Base-by-base conservation (phyloP, 371 early-diverging fungal species). In the Mucor ambiguus region DNA sequence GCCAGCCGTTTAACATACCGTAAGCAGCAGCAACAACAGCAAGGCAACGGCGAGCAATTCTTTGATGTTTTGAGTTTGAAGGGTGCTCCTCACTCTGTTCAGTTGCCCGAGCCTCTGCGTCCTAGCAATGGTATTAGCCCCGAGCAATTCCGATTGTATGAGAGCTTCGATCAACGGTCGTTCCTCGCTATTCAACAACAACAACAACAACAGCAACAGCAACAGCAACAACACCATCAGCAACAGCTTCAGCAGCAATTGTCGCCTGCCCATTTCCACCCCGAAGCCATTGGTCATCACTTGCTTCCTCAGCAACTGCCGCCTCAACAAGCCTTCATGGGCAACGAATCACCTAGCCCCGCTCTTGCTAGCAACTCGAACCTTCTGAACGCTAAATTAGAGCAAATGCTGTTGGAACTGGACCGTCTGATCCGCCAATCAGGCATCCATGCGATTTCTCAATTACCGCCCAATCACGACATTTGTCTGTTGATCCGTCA, bases 31-130 rank as follows among this genome's bases (percentile, higher is more conserved):
- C 69, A 79, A 77, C 44, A 20, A 8, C 87, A 93, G 6, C 32
- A 57, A 14, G 18, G 14, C 22, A 86, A 88, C 1, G 90, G 87
- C 6, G 90, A 91, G 69, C 94, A 60, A 3, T 98, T 84, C 79
- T 94, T 90, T 70, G 98, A 98, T 75, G 81, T 91, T 61, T 78
- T 87, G 18, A 89, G 89, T 0, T 91, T 89, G 65, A 83, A 87
- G 28, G 83, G 79, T 20, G 75, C 90, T 8, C 87, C 91, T 24
- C 97, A 93, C 64, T 92, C 93, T 7, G 77, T 91, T 41, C 91
- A 87, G 33, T 81, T 96, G 33, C 97, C 98, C 0, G 98, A 97
- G 16, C 70, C 84, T 0, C 74, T 96, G 35, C 75, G 92, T 57
- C 85, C 94, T 59, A 92, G 86, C 0, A 86, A 86, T 59, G 94